phyloP scores from a whole-genome alignment of 2,329 filamentous ascomycete species.

The Taxawa tesnikishii region DNA sequence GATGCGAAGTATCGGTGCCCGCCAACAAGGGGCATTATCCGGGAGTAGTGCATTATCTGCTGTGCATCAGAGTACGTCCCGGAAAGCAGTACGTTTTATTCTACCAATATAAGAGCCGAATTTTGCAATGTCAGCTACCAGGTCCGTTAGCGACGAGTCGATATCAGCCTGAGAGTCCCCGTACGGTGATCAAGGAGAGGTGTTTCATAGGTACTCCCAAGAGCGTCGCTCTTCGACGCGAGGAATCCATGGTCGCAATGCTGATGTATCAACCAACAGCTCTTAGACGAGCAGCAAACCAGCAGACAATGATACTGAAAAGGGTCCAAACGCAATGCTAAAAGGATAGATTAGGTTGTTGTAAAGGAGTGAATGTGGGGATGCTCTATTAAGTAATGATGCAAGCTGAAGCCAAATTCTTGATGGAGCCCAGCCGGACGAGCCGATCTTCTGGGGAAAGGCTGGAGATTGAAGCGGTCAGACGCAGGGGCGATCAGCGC shows the following conservation, averaged over 20 bases:
- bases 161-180: conserved; percentile 11
- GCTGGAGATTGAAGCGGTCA: too few species aligned
- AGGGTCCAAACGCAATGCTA: too few species aligned
- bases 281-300: too few species aligned
- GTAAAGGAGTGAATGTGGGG: too few species aligned
- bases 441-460: too few species aligned
- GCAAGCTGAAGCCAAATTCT: too few species aligned
- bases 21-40: conserved; percentile 74
- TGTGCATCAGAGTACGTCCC: not conserved
- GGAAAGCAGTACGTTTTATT: conserved; percentile 9
- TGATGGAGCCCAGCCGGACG: too few species aligned
- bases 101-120: conserved; percentile 61
- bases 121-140: conserved; percentile 66
- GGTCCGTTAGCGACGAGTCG: conserved; percentile 13
- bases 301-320: too few species aligned
- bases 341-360: too few species aligned
- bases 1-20: conserved; percentile 87
- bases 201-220: conserved; percentile 55
- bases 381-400: too few species aligned
- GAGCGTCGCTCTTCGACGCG: conserved; percentile 16
- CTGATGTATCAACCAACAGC: too few species aligned
- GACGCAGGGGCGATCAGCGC: too few species aligned
- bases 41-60: conserved; percentile 86
- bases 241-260: conserved; percentile 6
- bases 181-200: conserved; percentile 52